Conservation (phyloP, 2,329 filamentous ascomycete species). For the Thermothelomyces thermophilus region DNA sequence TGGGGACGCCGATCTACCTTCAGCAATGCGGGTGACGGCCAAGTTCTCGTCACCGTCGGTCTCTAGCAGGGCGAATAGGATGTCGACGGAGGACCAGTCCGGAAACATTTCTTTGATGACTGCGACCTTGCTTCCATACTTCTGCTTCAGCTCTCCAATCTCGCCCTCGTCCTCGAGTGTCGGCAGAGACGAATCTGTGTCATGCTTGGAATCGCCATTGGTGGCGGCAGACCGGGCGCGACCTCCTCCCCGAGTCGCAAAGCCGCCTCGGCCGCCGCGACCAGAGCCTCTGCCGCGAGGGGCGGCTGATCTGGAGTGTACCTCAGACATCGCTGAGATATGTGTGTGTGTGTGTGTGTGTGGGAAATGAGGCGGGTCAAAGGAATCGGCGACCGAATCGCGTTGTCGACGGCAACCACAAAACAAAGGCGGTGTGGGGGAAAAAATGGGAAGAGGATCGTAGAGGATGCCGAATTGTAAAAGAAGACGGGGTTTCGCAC, state of each 20-base stretch:
- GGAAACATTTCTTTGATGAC: slow-evolving; percentile 90
- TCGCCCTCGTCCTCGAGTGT: slow-evolving; percentile 77
- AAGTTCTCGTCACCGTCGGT: slow-evolving; percentile 70
- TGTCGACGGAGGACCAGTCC: slow-evolving; percentile 91
- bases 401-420: slow-evolving; percentile 22
- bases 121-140: slow-evolving; percentile 71
- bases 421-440: slow-evolving; percentile 11
- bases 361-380: slow-evolving; percentile 27
- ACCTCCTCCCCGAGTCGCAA: slow-evolving; percentile 62
- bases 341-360: slow-evolving; percentile 22
- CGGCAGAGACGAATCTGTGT: slow-evolving; percentile 51
- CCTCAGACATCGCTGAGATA: slow-evolving; percentile 78
- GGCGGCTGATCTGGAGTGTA: slow-evolving; percentile 75
- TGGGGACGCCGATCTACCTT: slow-evolving; percentile 48
- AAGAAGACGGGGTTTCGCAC: slow-evolving; percentile 16
- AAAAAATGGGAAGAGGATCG: background rate
- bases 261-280: slow-evolving; percentile 77
- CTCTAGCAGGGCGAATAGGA: slow-evolving; percentile 89
- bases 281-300: slow-evolving; percentile 84
- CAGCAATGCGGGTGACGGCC: slow-evolving; percentile 71
- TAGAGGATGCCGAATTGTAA: slow-evolving; percentile 11
- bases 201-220: slow-evolving; percentile 65
- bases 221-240: slow-evolving; percentile 48
- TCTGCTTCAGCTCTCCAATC: slow-evolving; percentile 84
- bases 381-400: slow-evolving; percentile 28